These are phyloP conservation scores for Candida dubliniensis DNA, from an alignment of 1,139 yeast genomes.

Conservation along the genomic window DNA sequence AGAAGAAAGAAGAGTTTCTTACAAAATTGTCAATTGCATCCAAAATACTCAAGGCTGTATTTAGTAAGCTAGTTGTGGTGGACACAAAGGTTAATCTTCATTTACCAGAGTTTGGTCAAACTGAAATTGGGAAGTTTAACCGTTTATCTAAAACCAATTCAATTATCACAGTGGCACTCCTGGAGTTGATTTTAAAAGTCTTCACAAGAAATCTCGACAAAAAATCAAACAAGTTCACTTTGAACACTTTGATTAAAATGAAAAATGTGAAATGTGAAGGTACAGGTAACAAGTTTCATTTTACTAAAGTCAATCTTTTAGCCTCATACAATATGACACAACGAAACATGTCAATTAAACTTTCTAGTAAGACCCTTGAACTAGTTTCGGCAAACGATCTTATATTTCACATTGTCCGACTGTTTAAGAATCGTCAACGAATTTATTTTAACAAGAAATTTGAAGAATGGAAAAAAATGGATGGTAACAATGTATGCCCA, in stretches of 20 bases:
- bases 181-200: conserved; percentile 28
- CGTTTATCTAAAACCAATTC: conserved; percentile 33
- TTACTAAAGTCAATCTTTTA: conserved; percentile 32
- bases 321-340: conserved; percentile 27
- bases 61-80: conserved; percentile 32
- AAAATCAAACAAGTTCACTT: conserved; percentile 9
- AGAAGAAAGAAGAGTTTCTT: conserved; percentile 11
- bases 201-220: conserved; percentile 25
- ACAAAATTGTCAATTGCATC: conserved; percentile 11
- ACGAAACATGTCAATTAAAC: conserved; percentile 23
- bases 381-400: conserved; percentile 40
- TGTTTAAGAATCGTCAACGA: conserved; percentile 31
- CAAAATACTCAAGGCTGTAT: conserved; percentile 19
- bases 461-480: conserved; percentile 12
- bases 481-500: conserved; percentile 6
- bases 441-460: conserved; percentile 29
- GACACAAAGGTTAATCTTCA: conserved; percentile 33
- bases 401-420: conserved; percentile 39
- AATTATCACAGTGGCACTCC: conserved; percentile 24
- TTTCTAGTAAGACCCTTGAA: conserved; percentile 28
- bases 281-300: conserved; percentile 30
- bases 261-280: conserved; percentile 33
- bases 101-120: conserved; percentile 28
- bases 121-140: conserved; percentile 22
- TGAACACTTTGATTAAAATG: conserved; percentile 30